These are phyloP conservation scores for Strobilomyces dryophilus DNA, from an alignment of 768 basidiomycete species.

Conservation along the genomic window DNA sequence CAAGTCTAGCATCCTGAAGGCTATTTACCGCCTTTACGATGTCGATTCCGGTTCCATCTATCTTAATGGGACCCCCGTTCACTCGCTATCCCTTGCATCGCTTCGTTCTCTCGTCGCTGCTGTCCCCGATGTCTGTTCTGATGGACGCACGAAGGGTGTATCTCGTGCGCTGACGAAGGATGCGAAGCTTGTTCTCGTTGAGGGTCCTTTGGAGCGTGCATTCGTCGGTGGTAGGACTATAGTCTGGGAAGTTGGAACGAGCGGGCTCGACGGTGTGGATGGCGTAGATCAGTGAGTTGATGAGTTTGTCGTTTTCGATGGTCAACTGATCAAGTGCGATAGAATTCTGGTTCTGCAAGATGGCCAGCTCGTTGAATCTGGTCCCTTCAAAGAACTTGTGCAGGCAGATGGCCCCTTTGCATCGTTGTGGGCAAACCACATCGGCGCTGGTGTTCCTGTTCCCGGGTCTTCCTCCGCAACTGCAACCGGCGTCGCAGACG, in stretches of 20 bases:
- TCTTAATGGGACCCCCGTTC: conserved; percentile 85
- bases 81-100: conserved; percentile 78
- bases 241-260: conserved; percentile 25
- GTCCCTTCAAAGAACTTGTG: conserved; percentile 74
- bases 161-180: conserved; percentile 24
- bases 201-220: conserved; percentile 22
- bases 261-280: conserved; percentile 43
- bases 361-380: conserved; percentile 82
- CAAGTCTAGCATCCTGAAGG: conserved; percentile 81
- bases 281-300: conserved; percentile 53
- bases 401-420: conserved; percentile 70
- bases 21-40: conserved; percentile 92
- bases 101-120: conserved; percentile 82
- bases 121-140: conserved; percentile 72
- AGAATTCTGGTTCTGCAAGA: conserved; percentile 91
- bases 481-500: conserved; percentile 23
- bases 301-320: neutral
- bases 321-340: conserved; percentile 3
- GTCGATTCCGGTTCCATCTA: conserved; percentile 73
- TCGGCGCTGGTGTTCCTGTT: conserved; percentile 49
- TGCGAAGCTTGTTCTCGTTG: conserved; percentile 24
- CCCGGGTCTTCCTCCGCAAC: conserved; percentile 28
- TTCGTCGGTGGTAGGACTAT: conserved; percentile 19
- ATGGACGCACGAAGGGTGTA: conserved; percentile 20
- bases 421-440: conserved; percentile 86